Percentiles rank a stretch among this genome's conserved stretches.
phyloP scores from a whole-genome alignment of 495 filamentous ascomycete species.

The Echria macrotheca region DNA sequence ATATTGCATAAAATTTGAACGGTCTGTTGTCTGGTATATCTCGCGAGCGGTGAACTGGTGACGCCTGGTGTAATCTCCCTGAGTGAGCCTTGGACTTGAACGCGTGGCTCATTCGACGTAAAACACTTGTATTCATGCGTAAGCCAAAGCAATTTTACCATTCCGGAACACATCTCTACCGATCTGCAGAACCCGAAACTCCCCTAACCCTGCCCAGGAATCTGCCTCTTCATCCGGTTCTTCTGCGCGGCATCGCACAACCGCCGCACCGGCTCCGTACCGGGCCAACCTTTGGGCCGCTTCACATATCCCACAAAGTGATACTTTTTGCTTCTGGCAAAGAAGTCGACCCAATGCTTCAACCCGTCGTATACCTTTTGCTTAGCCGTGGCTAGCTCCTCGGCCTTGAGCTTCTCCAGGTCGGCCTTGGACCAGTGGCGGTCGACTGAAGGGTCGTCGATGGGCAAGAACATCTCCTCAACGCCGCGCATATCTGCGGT shows the following conservation, averaged over 20 bases:
- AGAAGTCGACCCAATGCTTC: slow-evolving; percentile 69
- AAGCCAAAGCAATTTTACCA: neutral
- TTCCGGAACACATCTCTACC: too few species aligned
- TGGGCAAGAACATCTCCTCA: slow-evolving; percentile 81
- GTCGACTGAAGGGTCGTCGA: slow-evolving; percentile 58
- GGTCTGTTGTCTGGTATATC: slow-evolving; percentile 8
- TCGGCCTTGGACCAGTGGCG: slow-evolving; percentile 44
- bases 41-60: neutral
- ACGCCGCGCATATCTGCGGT: slow-evolving; percentile 78
- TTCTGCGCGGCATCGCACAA: slow-evolving; percentile 44
- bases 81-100: too few species aligned
- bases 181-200: too few species aligned
- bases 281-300: slow-evolving; percentile 41
- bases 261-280: slow-evolving; percentile 34
- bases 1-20: slow-evolving; percentile 18
- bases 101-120: neutral
- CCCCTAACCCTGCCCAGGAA: slow-evolving; percentile 23
- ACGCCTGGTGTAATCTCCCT: neutral
- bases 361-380: slow-evolving; percentile 52
- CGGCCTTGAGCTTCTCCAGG: slow-evolving; percentile 49
- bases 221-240: slow-evolving; percentile 34
- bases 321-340: slow-evolving; percentile 70
- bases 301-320: slow-evolving; percentile 63
- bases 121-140: slow-evolving; percentile 11
- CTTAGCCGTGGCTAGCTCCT: slow-evolving; percentile 47